A percentile compares a stretch with the other conserved stretches of the same genome.
Conservation (phyloP, 192 early-diverging fungal species). For the Podila verticillata region DNA sequence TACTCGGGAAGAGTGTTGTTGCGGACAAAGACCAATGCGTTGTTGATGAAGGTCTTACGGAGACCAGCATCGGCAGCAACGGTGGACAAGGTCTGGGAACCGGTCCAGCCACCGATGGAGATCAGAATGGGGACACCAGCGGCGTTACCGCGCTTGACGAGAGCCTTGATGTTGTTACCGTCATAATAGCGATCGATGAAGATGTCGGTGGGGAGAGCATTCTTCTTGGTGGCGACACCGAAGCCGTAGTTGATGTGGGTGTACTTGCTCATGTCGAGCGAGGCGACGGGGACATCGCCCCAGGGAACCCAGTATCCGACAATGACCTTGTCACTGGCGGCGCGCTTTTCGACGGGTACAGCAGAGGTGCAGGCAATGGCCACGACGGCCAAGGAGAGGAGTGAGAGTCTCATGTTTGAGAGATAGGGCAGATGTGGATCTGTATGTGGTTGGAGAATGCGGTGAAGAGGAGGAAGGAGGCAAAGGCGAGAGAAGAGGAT, state of each 20-base stretch:
- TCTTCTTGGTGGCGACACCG: constrained; percentile 45
- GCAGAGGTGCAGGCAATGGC: constrained; percentile 32
- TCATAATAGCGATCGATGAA: constrained; percentile 48
- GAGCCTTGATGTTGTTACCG: constrained; percentile 38
- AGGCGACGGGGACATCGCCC: constrained; percentile 49
- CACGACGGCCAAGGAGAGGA: constrained; percentile 41
- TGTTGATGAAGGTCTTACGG: constrained; percentile 66
- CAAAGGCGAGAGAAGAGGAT: neutral
- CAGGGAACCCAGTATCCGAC: constrained; percentile 53
- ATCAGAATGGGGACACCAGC: constrained; percentile 57
- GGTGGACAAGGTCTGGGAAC: constrained; percentile 69
- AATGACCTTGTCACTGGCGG: constrained; percentile 34
- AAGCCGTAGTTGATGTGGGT: constrained; percentile 54
- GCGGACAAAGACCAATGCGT: constrained; percentile 63
- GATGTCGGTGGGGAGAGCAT: constrained; percentile 27
- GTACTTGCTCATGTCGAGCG: constrained; percentile 53
- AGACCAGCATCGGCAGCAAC: constrained; percentile 60
- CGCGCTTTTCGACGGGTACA: constrained; percentile 40
- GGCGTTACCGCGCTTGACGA: constrained; percentile 42
- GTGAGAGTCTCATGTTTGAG: constrained; percentile 31
- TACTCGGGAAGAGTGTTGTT: constrained; percentile 37
- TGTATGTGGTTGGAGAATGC: neutral
- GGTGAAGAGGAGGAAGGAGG: neutral
- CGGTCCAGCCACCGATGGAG: constrained; percentile 81
- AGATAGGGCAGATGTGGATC: neutral